phyloP scores from a whole-genome alignment of 2,329 filamentous ascomycete species.

The Aspergillus persii region DNA sequence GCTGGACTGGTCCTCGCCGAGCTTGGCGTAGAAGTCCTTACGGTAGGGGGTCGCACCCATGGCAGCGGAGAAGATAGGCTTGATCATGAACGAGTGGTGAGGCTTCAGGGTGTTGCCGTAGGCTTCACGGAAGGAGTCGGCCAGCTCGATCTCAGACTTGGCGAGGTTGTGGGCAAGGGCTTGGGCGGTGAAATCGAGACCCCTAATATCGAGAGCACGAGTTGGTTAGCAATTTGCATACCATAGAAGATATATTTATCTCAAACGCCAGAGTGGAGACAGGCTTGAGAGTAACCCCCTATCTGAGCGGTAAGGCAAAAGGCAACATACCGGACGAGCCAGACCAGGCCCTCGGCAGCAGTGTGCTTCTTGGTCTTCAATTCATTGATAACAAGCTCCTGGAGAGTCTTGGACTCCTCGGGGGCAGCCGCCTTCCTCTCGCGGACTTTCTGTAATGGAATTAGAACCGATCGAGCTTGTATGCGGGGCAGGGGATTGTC shows the following conservation, averaged over 20 bases:
- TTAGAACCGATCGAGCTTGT: conserved; percentile 10
- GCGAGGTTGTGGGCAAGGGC: conserved; percentile 75
- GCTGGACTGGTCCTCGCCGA: conserved; percentile 55
- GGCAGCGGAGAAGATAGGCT: conserved; percentile 87
- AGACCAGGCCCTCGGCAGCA: conserved; percentile 85
- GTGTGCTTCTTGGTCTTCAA: conserved; percentile 84
- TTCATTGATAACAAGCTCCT: conserved; percentile 82
- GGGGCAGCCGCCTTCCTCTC: conserved; percentile 77
- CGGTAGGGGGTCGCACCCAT: conserved; percentile 93
- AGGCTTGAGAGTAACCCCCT: not conserved
- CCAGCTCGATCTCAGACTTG: conserved; percentile 70
- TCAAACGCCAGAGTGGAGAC: conserved; percentile 4
- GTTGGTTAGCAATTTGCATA: conserved; percentile 1
- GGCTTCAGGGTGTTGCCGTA: conserved; percentile 87
- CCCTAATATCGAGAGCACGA: conserved; percentile 53
- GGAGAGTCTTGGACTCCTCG: conserved; percentile 75
- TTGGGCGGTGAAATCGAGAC: conserved; percentile 88
- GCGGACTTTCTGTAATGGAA: conserved; percentile 71
- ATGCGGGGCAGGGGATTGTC: conserved; percentile 15
- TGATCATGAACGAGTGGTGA: conserved; percentile 84
- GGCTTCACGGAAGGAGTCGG: conserved; percentile 79
- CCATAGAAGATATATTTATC: not conserved
- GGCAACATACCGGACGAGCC: conserved; percentile 70
- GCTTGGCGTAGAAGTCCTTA: conserved; percentile 87
- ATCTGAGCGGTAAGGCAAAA: not conserved